phyloP scores from a whole-genome alignment of 176 grass and related monocot genomes.

The Eragrostis nindensis region DNA sequence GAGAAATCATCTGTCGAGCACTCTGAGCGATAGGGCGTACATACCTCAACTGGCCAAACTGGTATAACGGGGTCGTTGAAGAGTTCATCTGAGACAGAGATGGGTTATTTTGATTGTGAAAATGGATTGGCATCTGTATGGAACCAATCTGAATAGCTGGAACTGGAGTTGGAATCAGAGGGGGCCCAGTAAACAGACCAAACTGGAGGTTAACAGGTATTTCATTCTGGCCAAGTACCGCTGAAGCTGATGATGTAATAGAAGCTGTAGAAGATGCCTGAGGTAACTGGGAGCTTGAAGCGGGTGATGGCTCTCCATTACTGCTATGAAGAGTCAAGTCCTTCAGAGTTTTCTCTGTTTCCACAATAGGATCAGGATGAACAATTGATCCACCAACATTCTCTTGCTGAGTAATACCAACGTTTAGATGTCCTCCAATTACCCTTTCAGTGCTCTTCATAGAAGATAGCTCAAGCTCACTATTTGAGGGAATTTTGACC shows the following conservation, averaged over 20 bases:
- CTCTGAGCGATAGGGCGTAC: slow-evolving; percentile 56
- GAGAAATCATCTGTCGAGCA: slow-evolving; percentile 45
- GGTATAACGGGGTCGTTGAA: slow-evolving; percentile 70
- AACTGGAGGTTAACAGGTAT: slow-evolving; percentile 76
- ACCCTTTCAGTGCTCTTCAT: slow-evolving; percentile 55
- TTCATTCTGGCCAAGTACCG: slow-evolving; percentile 51
- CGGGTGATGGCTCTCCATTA: slow-evolving; percentile 41
- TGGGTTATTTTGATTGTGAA: slow-evolving; percentile 70
- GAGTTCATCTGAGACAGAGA: slow-evolving; percentile 61
- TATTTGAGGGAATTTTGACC: slow-evolving; percentile 71
- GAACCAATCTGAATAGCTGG: slow-evolving; percentile 98
- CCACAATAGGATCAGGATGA: slow-evolving; percentile 49
- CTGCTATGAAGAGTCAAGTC: slow-evolving; percentile 53
- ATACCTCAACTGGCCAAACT: slow-evolving; percentile 95
- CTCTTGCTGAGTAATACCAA: slow-evolving; percentile 46
- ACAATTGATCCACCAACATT: slow-evolving; percentile 38
- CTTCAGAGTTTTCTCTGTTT: slow-evolving; percentile 66
- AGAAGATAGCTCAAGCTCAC: slow-evolving; percentile 61
- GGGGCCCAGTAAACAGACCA: slow-evolving; percentile 91
- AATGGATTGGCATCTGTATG: slow-evolving; percentile 96
- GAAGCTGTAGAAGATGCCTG: slow-evolving; percentile 44
- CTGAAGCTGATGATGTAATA: slow-evolving; percentile 49
- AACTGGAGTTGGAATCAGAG: slow-evolving; percentile 85
- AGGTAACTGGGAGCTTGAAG: slow-evolving; percentile 58
- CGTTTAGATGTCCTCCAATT: slow-evolving; percentile 33